Conservation (phyloP, 2,329 filamentous ascomycete species). For the Sclerotiophoma versabilis region DNA sequence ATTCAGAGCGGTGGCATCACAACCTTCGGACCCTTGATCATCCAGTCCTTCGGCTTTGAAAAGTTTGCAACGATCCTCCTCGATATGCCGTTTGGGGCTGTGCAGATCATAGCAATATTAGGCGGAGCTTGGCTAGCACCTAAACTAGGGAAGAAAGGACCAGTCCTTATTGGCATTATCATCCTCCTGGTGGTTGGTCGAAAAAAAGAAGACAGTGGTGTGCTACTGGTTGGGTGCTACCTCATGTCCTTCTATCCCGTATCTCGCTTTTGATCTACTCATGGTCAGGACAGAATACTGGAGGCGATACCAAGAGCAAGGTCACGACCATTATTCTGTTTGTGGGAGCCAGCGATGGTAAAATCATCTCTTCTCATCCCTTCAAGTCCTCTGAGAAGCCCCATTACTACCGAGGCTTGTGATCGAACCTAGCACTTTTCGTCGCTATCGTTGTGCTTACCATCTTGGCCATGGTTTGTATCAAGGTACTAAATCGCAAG, state of each 20-base stretch:
- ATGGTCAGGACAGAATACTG: conserved; percentile 69
- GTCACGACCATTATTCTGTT: conserved; percentile 70
- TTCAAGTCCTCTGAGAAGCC: conserved; percentile 69
- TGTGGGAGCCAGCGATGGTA: conserved; percentile 70
- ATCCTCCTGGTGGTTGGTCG: conserved; percentile 62
- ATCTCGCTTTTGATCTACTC: conserved; percentile 68
- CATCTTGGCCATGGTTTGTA: conserved; percentile 54
- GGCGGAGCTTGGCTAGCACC: conserved; percentile 65
- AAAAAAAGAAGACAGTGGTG: conserved; percentile 55
- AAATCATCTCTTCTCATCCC: conserved; percentile 70
- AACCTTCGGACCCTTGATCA: conserved; percentile 66
- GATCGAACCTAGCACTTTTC: conserved; percentile 68
- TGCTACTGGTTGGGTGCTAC: conserved; percentile 65
- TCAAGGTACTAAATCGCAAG: conserved; percentile 61
- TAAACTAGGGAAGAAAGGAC: conserved; percentile 62
- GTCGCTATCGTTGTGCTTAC: conserved; percentile 64
- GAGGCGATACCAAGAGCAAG: conserved; percentile 74
- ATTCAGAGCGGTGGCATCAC: conserved; percentile 66
- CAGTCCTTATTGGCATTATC: conserved; percentile 62
- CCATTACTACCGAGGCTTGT: conserved; percentile 64
- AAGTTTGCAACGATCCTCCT: conserved; percentile 65
- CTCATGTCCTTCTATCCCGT: conserved; percentile 66
- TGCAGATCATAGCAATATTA: conserved; percentile 67
- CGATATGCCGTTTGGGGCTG: conserved; percentile 67
- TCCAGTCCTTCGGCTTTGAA: conserved; percentile 65